Evolutionary conservation across 306 rosid species (phyloP), one percentile per base, ranked within the genome.

Genomic region (Erythrophleum fordii): DNA sequence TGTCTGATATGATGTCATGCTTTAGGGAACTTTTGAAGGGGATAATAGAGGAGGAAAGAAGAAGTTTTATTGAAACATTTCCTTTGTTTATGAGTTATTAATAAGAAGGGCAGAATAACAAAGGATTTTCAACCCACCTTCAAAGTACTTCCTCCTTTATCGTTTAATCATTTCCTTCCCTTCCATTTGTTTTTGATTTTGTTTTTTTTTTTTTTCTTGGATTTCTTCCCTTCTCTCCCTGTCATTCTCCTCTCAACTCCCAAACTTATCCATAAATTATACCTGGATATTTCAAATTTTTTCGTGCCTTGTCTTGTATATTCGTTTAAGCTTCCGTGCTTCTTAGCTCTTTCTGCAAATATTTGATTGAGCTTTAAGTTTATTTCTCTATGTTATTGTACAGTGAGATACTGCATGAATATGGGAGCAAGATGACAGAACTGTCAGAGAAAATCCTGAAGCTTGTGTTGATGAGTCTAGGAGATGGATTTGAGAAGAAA

Each of bases 391-490:
- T 72, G 39, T 46, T 80, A n/a, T 75, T 71, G 42, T 58, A 69
- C 17, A 95, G 98, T 81, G 92, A 93, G 80, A 86, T 89, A 85
- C 81, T 95, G 28, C 89, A 95, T 28, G 96, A 93, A 66, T 95
- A 93, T 86, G 97, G 99, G n/a, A 86, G 34, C 26, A 93, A 91
- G 84, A 93, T 93, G 99, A 87, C 86, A 74, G 90, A 89, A 77
- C 67, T 95, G 60, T 91, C 93, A 4, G 86, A 90, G 81, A 89
- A 83, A 70, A 87, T 95, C 51, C 56, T 89, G 25, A 78, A 87
- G 84, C 80, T 88, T 77, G 82, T 87, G 17, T 18, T 93, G 78
- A 89, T 83, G 94, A 85, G 90, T 81, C 81, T 93, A 45, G 94
- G 91, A 23, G 96, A 89, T 3, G 91, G 86, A 5, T 88, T 90